These are phyloP conservation scores for Kuraishia cidri DNA, from an alignment of 805 yeast species.

Conservation along the genomic window DNA sequence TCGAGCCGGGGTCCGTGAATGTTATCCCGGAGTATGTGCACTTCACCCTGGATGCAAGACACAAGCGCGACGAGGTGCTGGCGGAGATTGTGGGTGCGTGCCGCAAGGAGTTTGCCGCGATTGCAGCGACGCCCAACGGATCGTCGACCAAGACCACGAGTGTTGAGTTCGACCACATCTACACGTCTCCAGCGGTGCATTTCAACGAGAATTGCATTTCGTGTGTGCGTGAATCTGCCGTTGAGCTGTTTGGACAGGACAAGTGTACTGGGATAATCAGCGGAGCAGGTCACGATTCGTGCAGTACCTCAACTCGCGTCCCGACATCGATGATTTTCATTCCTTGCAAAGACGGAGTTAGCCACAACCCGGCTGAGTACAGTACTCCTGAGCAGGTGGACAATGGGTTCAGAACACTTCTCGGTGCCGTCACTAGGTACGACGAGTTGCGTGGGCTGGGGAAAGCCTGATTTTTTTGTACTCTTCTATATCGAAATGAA, in stretches of 20 bases:
- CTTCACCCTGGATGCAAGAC: conserved; percentile 56
- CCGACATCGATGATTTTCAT: conserved; percentile 74
- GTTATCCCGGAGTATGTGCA: conserved; percentile 56
- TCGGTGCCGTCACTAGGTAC: conserved; percentile 37
- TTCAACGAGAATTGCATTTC: conserved; percentile 43
- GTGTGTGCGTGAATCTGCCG: conserved; percentile 44
- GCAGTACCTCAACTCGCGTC: conserved; percentile 41
- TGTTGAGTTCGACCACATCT: conserved; percentile 32
- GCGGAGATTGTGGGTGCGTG: conserved; percentile 17
- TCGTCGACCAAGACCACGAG: conserved; percentile 18
- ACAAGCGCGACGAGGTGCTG: conserved; percentile 34
- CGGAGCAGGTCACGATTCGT: conserved; percentile 74
- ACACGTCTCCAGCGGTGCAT: conserved; percentile 45
- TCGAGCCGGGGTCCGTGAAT: conserved; percentile 55
- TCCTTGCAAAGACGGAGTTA: conserved; percentile 58
- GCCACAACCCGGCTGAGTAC: conserved; percentile 62
- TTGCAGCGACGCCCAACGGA: conserved; percentile 25
- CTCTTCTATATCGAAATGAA: too few relatives aligned
- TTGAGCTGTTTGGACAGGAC: conserved; percentile 35
- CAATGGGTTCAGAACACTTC: conserved; percentile 46
- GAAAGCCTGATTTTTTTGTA: conserved; percentile 2
- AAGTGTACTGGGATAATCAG: conserved; percentile 38
- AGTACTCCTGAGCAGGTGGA: conserved; percentile 57
- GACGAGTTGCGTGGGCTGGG: conserved; percentile 19
- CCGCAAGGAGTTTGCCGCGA: conserved; percentile 22